phyloP scores from a whole-genome alignment of 2,329 filamentous ascomycete species.

The Trichoderma guizhouense region DNA sequence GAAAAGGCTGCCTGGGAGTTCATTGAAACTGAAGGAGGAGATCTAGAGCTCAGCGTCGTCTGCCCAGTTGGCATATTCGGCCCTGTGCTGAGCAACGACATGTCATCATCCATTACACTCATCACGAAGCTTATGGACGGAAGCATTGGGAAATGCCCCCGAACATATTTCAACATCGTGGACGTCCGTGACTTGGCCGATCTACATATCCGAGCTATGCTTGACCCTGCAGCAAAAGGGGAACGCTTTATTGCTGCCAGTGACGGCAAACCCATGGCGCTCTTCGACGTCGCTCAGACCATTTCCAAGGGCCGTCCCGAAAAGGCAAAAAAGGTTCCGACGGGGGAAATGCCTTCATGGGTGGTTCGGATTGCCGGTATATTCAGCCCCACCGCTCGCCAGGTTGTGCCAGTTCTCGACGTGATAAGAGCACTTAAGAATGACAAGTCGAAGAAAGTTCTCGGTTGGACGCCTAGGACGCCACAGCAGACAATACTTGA shows the following conservation, averaged over 20 bases:
- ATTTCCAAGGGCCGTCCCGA: neutral
- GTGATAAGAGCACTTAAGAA: neutral
- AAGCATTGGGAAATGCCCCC: neutral
- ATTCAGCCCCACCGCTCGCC: neutral
- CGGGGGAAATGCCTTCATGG: neutral
- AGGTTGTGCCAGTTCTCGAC: neutral
- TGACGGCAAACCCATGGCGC: neutral
- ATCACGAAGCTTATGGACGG: constrained; percentile 2
- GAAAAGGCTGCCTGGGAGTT: constrained; percentile 31
- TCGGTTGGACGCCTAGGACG: neutral
- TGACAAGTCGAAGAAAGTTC: neutral
- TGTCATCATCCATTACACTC: neutral
- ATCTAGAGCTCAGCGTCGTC: constrained; percentile 26
- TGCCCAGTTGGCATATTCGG: constrained; percentile 30
- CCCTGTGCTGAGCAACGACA: constrained; percentile 26
- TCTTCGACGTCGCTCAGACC: neutral
- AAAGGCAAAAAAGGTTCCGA: neutral
- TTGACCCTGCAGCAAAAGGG: constrained; percentile 21
- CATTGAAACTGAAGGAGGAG: constrained; percentile 25
- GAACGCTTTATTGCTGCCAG: constrained; percentile 29
- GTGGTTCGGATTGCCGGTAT: neutral
- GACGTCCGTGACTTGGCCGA: constrained; percentile 30
- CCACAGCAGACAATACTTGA: neutral
- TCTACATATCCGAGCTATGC: constrained; percentile 23
- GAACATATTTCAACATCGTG: constrained; percentile 27